A percentile compares a stretch with the other conserved stretches of the same genome.
phyloP scores from a whole-genome alignment of 768 basidiomycete genomes.

The Naematelia aurantialba region DNA sequence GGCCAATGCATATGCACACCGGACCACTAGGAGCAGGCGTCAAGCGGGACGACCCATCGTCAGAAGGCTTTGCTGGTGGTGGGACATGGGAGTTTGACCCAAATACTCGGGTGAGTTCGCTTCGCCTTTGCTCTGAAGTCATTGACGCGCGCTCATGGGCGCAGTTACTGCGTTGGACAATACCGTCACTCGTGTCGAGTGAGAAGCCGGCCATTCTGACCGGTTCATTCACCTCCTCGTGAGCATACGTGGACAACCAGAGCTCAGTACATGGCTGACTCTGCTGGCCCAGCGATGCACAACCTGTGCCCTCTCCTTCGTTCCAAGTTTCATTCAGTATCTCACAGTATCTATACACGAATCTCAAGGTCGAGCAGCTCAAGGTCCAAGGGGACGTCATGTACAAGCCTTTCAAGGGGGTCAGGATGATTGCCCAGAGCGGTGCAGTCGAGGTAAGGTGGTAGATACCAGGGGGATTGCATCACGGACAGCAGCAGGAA shows the following conservation, averaged over 20 bases:
- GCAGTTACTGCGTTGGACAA: slow-evolving; percentile 77
- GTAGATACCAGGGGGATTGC: slow-evolving; percentile 18
- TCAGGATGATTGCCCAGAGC: slow-evolving; percentile 61
- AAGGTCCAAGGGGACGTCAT: slow-evolving; percentile 68
- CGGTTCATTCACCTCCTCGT: slow-evolving; percentile 72
- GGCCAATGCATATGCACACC: slow-evolving; percentile 7
- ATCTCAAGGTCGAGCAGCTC: slow-evolving; percentile 79
- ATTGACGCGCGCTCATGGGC: background rate
- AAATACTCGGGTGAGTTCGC: slow-evolving; percentile 57
- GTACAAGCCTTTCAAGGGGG: slow-evolving; percentile 93
- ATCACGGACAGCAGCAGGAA: no score
- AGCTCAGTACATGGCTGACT: background rate
- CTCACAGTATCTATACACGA: slow-evolving; percentile 67
- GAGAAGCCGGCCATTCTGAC: slow-evolving; percentile 67
- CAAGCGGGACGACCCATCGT: slow-evolving; percentile 20
- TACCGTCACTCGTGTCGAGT: slow-evolving; percentile 61
- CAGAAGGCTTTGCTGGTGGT: slow-evolving; percentile 50
- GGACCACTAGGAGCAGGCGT: background rate
- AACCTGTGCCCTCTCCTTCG: slow-evolving; percentile 67
- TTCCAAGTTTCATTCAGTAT: slow-evolving; percentile 70
- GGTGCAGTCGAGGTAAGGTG: slow-evolving; percentile 67
- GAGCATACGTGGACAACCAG: no score
- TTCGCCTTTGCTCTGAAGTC: background rate
- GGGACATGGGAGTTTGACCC: slow-evolving; percentile 81
- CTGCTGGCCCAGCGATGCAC: slow-evolving; percentile 53